These are phyloP conservation scores for Capsicum baccatum DNA, from an alignment of 257 asterid species.

Conservation along the genomic window DNA sequence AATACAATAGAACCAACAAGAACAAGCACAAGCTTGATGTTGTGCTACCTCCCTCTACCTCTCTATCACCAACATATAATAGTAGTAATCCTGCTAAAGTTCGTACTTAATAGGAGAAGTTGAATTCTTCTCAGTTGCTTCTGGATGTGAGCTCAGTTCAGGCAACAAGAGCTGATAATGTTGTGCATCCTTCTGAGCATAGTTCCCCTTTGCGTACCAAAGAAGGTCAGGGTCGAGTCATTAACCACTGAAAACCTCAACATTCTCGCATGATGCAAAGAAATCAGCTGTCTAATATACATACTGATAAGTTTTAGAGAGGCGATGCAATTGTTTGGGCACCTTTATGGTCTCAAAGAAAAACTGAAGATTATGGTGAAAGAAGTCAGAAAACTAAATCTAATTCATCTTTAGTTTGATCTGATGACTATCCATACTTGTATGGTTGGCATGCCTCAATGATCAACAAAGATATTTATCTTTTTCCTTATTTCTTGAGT, in stretches of 20 bases:
- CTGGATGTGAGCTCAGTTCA: slow-evolving; percentile 40
- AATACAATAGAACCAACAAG: slow-evolving; percentile 53
- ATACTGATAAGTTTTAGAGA: slow-evolving; percentile 57
- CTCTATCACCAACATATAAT: slow-evolving; percentile 38
- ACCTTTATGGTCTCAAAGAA: slow-evolving; percentile 53
- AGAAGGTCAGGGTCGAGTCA: slow-evolving; percentile 54
- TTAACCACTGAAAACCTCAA: slow-evolving; percentile 64
- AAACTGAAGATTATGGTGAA: slow-evolving; percentile 60
- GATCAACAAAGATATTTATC: no score
- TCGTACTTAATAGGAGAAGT: slow-evolving; percentile 32
- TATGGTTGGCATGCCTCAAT: no score
- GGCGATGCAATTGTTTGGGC: slow-evolving; percentile 40
- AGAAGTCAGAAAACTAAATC: slow-evolving; percentile 42
- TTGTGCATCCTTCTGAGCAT: slow-evolving; percentile 45
- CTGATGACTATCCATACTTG: no score
- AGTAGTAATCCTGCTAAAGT: slow-evolving; percentile 40
- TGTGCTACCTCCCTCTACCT: slow-evolving; percentile 37
- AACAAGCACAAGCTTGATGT: slow-evolving; percentile 61
- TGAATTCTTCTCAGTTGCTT: slow-evolving; percentile 34
- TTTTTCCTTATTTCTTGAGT: no score
- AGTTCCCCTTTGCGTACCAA: slow-evolving; percentile 49
- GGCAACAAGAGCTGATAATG: slow-evolving; percentile 42
- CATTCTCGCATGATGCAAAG: slow-evolving; percentile 59
- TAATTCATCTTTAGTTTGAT: slow-evolving; percentile 30
- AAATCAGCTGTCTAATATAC: slow-evolving; percentile 63